A percentile compares a stretch with the other conserved stretches of the same genome.
These are phyloP conservation scores for Arxiozyma telluris DNA, from an alignment of 1,139 yeast genomes.

Conservation along the genomic window DNA sequence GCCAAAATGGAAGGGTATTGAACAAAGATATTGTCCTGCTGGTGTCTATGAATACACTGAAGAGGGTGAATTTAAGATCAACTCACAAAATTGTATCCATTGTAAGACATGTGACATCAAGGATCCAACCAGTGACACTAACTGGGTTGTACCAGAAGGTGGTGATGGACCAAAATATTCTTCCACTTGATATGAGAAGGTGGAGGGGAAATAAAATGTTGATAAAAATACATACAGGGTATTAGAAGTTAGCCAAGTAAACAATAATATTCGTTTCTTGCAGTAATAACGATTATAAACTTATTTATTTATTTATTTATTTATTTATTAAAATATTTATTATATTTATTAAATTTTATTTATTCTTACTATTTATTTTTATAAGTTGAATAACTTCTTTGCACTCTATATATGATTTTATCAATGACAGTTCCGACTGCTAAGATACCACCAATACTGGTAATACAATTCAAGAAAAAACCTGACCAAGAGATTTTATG, in stretches of 20 bases:
- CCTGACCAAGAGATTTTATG: conserved; percentile 78
- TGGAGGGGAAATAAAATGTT: no score
- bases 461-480: conserved; percentile 73
- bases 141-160: conserved; percentile 96
- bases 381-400: conserved; percentile 46
- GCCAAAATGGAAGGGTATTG: conserved; percentile 77
- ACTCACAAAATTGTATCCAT: conserved; percentile 93
- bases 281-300: conserved; percentile 1
- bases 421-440: conserved; percentile 88
- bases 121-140: conserved; percentile 87
- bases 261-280: not conserved
- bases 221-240: no score
- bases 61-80: conserved; percentile 83
- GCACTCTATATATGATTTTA: conserved; percentile 84
- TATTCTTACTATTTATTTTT: conserved; percentile 1
- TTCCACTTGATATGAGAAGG: conserved; percentile 2
- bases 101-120: conserved; percentile 98
- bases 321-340: conserved; percentile 1
- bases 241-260: not conserved
- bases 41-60: conserved; percentile 82
- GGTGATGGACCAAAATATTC: conserved; percentile 94
- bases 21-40: conserved; percentile 91
- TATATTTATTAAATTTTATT: not conserved
- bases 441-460: conserved; percentile 93
- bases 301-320: conserved; percentile 4